Evolutionary conservation across 306 rosid genomes (phyloP), one percentile per base, ranked within the genome.

Genomic region (Chamaecrista fasciculata): DNA sequence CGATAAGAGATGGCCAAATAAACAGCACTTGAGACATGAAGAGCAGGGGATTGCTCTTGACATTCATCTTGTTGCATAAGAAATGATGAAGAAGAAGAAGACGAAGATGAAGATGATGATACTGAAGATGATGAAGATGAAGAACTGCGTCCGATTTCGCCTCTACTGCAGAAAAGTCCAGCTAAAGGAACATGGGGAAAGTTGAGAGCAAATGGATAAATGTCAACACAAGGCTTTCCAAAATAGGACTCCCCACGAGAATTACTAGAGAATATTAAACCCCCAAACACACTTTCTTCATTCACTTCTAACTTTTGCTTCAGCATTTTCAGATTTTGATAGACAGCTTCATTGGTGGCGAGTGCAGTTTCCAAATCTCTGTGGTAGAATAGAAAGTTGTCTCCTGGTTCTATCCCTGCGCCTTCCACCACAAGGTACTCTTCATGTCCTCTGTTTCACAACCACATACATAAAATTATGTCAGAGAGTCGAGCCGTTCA

Each of bases 361-460:
- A 21, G 7, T 36, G 83, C 80, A 14, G 60, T 78, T 52, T 72
- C 81, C 28, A 44, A n/a, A 33, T 63, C 81, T 9, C 72, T 39
- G 16, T 75, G 71, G 67, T 78, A 78, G 60, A 84, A 81, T 7
- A 63, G 7, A 58, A 81, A 81, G 12, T 69, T 12, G 68, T 84
- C 84, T 4, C 78, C 69, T 8, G 68, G 43, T 11, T 16, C 14
- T 8, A 78, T 36, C 5, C 89, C 84, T 6, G 25, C 36, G 0
- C 82, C 86, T 2, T 52, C 81, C 56, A 81, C 62, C 23, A 63
- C 2, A 29, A 78, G 24, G 66, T 5, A 52, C 20, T 42, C 5
- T 4, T 29, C 3, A 7, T 43, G 43, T 68, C 78, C 78, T 42
- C 82, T 78, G 73, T 58, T 47, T 67, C n/a, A 57, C 40, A 42